phyloP scores from a whole-genome alignment of 2,329 filamentous ascomycete species.

The Madurella fahalii region DNA sequence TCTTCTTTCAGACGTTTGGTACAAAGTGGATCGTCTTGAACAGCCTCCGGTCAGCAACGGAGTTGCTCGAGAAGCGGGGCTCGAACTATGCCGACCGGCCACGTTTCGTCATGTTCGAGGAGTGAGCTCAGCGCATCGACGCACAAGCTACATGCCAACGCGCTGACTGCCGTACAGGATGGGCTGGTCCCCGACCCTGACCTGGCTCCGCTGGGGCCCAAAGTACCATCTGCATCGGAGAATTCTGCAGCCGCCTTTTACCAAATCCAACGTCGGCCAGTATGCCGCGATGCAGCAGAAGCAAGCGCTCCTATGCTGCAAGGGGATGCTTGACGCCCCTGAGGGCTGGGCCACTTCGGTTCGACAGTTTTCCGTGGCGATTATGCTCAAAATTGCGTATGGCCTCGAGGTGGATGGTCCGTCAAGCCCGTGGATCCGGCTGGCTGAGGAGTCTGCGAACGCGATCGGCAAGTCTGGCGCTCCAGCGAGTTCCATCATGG shows the following conservation, averaged over 20 bases:
- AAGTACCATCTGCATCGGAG: conserved; percentile 39
- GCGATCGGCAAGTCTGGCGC: conserved; percentile 26
- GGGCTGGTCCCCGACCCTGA: conserved; percentile 41
- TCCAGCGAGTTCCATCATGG: conserved; percentile 28
- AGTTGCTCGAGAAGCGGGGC: conserved; percentile 37
- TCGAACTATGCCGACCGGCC: conserved; percentile 36
- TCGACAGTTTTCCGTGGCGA: conserved; percentile 23
- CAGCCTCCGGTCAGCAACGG: conserved; percentile 32
- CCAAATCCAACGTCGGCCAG: conserved; percentile 28
- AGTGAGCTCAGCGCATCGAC: conserved; percentile 19
- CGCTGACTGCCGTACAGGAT: conserved; percentile 25
- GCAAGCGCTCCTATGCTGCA: conserved; percentile 23
- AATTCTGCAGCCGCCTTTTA: conserved; percentile 39
- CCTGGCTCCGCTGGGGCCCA: conserved; percentile 39
- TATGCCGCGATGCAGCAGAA: conserved; percentile 19
- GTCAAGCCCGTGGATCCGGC: conserved; percentile 22
- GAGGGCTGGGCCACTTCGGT: conserved; percentile 21
- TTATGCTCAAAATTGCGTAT: conserved; percentile 26
- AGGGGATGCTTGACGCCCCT: conserved; percentile 21
- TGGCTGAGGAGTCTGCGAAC: conserved; percentile 23
- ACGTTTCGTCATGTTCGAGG: conserved; percentile 36
- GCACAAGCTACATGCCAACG: neutral
- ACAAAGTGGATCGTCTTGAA: conserved; percentile 35
- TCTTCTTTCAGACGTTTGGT: conserved; percentile 30
- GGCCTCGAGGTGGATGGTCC: conserved; percentile 25